Evolutionary conservation across 2,329 filamentous ascomycete genomes (phyloP).

Genomic region (Fusarium cicatricum): DNA sequence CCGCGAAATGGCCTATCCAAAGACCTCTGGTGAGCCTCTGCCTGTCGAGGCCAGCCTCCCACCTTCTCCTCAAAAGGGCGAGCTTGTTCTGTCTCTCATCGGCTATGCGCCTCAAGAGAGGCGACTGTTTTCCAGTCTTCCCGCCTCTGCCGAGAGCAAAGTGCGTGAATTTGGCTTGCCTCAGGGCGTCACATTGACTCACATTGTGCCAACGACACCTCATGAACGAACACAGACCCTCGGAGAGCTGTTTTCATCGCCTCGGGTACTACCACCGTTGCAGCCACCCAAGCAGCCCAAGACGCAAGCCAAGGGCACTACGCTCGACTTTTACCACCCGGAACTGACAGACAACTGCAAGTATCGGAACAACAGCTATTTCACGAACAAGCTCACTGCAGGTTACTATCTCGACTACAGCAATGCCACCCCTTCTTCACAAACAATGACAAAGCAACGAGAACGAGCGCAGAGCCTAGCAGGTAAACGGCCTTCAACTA

Average conservation of each 20-base stretch:
- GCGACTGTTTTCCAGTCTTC: constrained; percentile 88
- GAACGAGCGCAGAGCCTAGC: constrained; percentile 75
- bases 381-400: constrained; percentile 69
- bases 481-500: constrained; percentile 64
- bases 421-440: constrained; percentile 65
- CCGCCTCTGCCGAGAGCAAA: constrained; percentile 43
- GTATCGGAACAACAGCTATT: constrained; percentile 67
- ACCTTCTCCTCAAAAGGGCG: constrained; percentile 53
- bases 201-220: constrained; percentile 45
- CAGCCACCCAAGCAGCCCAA: constrained; percentile 78
- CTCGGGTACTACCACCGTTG: constrained; percentile 69
- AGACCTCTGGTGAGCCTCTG: constrained; percentile 48
- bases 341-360: constrained; percentile 63
- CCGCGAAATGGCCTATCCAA: constrained; percentile 65
- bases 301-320: constrained; percentile 69
- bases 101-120: constrained; percentile 78
- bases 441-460: constrained; percentile 69
- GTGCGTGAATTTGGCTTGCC: constrained; percentile 66
- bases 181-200: constrained; percentile 69
- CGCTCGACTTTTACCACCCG: constrained; percentile 62
- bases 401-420: constrained; percentile 77
- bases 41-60: constrained; percentile 52
- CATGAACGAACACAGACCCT: constrained; percentile 68
- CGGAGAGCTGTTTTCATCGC: constrained; percentile 77
- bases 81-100: constrained; percentile 75